phyloP scores from a whole-genome alignment of 2,329 filamentous ascomycete species.

The Fusarium ramigenum region DNA sequence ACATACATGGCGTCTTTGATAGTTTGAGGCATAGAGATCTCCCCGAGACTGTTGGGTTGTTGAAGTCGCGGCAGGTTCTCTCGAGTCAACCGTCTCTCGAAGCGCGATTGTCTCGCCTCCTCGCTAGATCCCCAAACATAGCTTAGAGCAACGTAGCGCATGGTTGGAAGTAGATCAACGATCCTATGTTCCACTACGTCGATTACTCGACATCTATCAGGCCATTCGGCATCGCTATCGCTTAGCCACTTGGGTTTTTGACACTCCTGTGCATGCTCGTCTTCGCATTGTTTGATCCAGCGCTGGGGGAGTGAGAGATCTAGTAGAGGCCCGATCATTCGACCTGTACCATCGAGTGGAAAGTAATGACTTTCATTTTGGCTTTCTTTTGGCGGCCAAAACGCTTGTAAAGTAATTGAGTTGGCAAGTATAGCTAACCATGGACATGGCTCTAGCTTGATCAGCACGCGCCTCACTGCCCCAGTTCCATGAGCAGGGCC shows the following conservation, averaged over 20 bases:
- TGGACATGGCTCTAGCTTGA: slow-evolving; percentile 1
- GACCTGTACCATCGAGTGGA: not conserved
- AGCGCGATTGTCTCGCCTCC: not conserved
- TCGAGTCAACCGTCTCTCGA: not conserved
- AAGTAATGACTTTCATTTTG: fast-evolving
- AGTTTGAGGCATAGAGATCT: not conserved
- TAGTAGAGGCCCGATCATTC: not conserved
- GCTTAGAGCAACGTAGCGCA: slow-evolving; percentile 22
- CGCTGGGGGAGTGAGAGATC: not conserved
- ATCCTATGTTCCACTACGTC: not conserved
- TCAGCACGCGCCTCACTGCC: not conserved
- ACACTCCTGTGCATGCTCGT: not conserved
- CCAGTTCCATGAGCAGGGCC: not conserved
- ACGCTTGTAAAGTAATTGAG: not conserved
- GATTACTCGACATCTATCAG: not conserved
- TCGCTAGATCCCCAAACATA: slow-evolving; percentile 22
- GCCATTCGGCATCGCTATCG: not conserved
- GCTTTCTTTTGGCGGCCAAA: not conserved
- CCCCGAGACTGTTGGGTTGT: not conserved
- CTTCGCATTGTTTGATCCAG: slow-evolving; percentile 21
- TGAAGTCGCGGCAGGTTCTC: not conserved
- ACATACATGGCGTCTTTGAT: slow-evolving; percentile 18
- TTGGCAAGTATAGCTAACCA: not conserved
- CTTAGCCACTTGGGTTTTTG: not conserved
- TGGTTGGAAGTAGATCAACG: not conserved